phyloP scores from a whole-genome alignment of 129 eudicot genomes.

The Artemisia tridentata region DNA sequence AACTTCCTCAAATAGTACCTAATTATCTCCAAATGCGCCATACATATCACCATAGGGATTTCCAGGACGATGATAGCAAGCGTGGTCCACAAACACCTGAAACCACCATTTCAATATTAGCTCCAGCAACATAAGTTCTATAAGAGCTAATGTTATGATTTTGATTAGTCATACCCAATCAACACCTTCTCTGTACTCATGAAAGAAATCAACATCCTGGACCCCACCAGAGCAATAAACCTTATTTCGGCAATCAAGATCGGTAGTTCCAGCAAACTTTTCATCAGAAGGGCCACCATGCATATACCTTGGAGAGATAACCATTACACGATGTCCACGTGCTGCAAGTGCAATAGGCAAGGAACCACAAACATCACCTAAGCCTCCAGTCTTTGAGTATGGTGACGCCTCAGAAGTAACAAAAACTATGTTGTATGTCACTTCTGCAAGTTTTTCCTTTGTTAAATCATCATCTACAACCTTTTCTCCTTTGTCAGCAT shows the following conservation, averaged over 20 bases:
- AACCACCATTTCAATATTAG: background rate
- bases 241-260: constrained; percentile 43
- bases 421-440: constrained; percentile 53
- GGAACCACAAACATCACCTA: constrained; percentile 97
- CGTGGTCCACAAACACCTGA: constrained; percentile 93
- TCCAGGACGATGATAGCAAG: constrained; percentile 88
- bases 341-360: constrained; percentile 82
- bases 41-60: constrained; percentile 79
- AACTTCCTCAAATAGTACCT: constrained; percentile 45
- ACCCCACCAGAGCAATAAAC: constrained; percentile 70
- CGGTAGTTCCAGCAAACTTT: constrained; percentile 53
- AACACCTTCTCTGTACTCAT: constrained; percentile 80
- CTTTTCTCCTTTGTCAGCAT: constrained; percentile 26
- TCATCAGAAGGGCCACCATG: constrained; percentile 56
- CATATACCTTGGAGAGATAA: constrained; percentile 75
- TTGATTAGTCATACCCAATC: constrained; percentile 66
- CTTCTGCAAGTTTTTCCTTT: constrained; percentile 7
- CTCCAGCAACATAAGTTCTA: no score
- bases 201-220: constrained; percentile 78
- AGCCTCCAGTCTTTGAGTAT: constrained; percentile 91
- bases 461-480: constrained; percentile 30
- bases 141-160: background rate
- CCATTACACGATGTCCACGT: constrained; percentile 95
- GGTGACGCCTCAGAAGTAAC: constrained; percentile 93
- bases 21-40: constrained; percentile 97